Base-by-base conservation (phyloP, 495 filamentous ascomycete genomes). In the Xylaria intraflava region DNA sequence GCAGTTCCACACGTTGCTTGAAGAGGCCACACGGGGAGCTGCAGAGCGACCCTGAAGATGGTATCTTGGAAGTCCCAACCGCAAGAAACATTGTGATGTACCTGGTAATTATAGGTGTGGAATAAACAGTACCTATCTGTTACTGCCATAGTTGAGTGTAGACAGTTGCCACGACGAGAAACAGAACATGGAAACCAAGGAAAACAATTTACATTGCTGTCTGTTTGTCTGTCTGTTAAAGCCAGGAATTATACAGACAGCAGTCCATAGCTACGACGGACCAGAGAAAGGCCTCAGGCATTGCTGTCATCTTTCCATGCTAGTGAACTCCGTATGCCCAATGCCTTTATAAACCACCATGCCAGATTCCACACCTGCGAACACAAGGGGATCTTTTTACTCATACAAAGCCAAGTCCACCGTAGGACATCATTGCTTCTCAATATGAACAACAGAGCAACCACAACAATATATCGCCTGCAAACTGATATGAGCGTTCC, bases 391-490 rank as follows among this genome's bases (percentile, higher is more conserved):
- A 38, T 23, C 6, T 38, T 12, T 44, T 44, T 20, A 29, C n/a
- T 53, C 30, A 38, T 53, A 53, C 50, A 53, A 31, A 53, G 22
- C 41, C 20, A 39, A 38, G 50, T 46, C 19, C 22, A 24, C 19
- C 11, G 10, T 2, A 5, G 7, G 2, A 31, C 36, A 42, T 5
- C 7, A 12, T 30, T 14, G 20, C 22, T 38, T 19, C 1, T 45
- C 11, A n/a, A 20, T 8, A 12, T 38, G 41, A 29, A 53, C 23
- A 38, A 35, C n/a, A 11, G 16, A 53, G 26, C 50, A 53, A 41
- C 10, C 3, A 38, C n/a, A 45, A 8, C 16, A 46, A 38, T 17
- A 11, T 4, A 38, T 38, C 11, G 17, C n/a, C n/a, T n/a, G 4
- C 29, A 24, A 29, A 16, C 9, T 7, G 24, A 12, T 29, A 36